Conservation (phyloP, 1,284 basidiomycete genomes). For the Leccinum subrobustum region DNA sequence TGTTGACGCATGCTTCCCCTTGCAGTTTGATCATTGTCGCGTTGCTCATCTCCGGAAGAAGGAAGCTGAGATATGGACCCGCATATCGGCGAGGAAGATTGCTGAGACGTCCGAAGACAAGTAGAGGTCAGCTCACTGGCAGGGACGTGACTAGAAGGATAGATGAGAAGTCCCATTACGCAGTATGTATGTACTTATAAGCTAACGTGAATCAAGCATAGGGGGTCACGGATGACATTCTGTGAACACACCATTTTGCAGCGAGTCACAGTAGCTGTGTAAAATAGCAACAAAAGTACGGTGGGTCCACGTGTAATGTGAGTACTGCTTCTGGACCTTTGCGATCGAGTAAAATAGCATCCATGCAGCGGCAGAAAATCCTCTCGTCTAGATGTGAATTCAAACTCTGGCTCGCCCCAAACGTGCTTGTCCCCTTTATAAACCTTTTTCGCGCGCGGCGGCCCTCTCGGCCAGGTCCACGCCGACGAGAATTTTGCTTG, state of each 20-base stretch:
- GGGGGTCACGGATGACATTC: slow-evolving; percentile 3
- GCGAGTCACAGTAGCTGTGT: slow-evolving; percentile 1
- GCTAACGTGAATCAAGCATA: slow-evolving; percentile 7
- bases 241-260: slow-evolving; percentile 17
- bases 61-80: background rate
- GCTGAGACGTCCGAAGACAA: background rate
- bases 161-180: slow-evolving; percentile 17
- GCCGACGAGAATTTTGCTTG: slow-evolving; percentile 91
- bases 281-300: slow-evolving; percentile 5
- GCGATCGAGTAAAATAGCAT: slow-evolving; percentile 4
- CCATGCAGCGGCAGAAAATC: slow-evolving; percentile 11
- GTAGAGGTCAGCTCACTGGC: background rate
- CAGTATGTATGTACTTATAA: slow-evolving; percentile 18
- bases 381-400: slow-evolving; percentile 16
- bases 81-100: background rate
- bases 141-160: background rate
- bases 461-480: slow-evolving; percentile 85
- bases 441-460: slow-evolving; percentile 53
- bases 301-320: slow-evolving; percentile 3
- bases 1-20: background rate
- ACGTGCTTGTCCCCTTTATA: slow-evolving; percentile 10
- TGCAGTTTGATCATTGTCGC: slow-evolving; percentile 7
- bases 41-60: background rate
- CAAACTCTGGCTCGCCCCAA: background rate
- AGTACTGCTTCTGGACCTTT: slow-evolving; percentile 4